Evolutionary conservation across 352 stramenopile genomes (phyloP).

Genomic region (Phytopythium litorale): DNA sequence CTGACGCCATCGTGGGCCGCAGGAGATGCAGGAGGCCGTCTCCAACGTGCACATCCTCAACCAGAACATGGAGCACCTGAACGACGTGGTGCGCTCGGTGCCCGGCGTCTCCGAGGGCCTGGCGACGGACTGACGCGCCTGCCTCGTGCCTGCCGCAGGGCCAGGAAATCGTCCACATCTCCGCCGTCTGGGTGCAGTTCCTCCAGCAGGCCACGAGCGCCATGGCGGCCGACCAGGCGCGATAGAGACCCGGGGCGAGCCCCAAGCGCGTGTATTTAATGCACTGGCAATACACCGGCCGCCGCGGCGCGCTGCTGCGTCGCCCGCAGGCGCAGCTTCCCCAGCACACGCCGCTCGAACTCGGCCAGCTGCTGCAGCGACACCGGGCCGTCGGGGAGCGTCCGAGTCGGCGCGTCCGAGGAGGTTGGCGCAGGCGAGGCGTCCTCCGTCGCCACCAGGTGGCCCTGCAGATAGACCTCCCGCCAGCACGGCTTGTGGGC

Average conservation of each 20-base stretch:
- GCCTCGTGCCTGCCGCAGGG: conserved; percentile 27
- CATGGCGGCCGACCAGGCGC: conserved; percentile 24
- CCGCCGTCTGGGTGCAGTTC: conserved; percentile 67
- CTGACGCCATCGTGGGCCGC: not conserved
- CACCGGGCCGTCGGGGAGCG: conserved; percentile 41
- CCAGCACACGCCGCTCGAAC: conserved; percentile 54
- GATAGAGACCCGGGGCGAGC: conserved; percentile 5
- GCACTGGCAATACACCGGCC: conserved; percentile 6
- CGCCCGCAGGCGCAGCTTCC: conserved; percentile 35
- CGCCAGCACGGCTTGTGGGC: conserved; percentile 66
- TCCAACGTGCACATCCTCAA: conserved; percentile 82
- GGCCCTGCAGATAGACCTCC: conserved; percentile 66
- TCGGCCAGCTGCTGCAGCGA: conserved; percentile 46
- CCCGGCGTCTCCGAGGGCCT: not conserved
- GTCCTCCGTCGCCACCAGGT: conserved; percentile 62
- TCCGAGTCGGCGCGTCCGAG: conserved; percentile 15
- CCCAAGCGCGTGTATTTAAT: conserved; percentile 3
- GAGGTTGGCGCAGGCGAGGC: conserved; percentile 7
- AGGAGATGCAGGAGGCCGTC: conserved; percentile 77
- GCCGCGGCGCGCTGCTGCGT: conserved; percentile 28
- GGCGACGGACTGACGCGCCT: not conserved
- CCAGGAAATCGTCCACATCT: conserved; percentile 71
- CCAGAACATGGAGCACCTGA: conserved; percentile 78
- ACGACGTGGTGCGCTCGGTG: conserved; percentile 56
- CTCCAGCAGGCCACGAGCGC: conserved; percentile 46